Conservation (phyloP, 371 early-diverging fungal genomes). For the Lichtheimia corymbifera region DNA sequence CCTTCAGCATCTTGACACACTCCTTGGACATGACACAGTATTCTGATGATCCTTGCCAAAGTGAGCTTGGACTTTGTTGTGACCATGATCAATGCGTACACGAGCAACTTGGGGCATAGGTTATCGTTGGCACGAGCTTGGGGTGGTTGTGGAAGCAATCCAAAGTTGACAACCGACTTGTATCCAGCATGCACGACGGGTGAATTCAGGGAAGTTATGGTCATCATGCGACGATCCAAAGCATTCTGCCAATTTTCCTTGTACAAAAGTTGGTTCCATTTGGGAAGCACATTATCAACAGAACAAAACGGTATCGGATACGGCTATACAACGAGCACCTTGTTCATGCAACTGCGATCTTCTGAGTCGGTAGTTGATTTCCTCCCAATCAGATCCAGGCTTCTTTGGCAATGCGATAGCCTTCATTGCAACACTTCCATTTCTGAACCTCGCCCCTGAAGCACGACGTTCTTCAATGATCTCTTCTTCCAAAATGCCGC, state of each 20-base stretch:
- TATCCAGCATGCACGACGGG: slow-evolving; percentile 72
- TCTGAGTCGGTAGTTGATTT: slow-evolving; percentile 85
- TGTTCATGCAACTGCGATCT: no score
- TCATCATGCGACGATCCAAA: slow-evolving; percentile 87
- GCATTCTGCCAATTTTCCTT: slow-evolving; percentile 94
- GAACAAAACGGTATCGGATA: slow-evolving; percentile 94
- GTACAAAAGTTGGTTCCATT: slow-evolving; percentile 97
- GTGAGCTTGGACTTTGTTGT: slow-evolving; percentile 84
- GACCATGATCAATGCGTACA: slow-evolving; percentile 95
- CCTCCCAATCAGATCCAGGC: slow-evolving; percentile 90
- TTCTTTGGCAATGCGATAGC: slow-evolving; percentile 82
- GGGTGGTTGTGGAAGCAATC: slow-evolving; percentile 92
- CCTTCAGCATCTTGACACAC: slow-evolving; percentile 85
- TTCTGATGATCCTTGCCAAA: slow-evolving; percentile 93
- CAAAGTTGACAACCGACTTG: slow-evolving; percentile 91
- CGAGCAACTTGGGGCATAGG: slow-evolving; percentile 96
- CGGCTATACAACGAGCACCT: slow-evolving; percentile 98
- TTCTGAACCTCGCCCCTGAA: slow-evolving; percentile 87
- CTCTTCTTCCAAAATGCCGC: slow-evolving; percentile 76
- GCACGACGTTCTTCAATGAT: slow-evolving; percentile 65
- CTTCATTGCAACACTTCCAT: slow-evolving; percentile 86
- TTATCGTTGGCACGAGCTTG: slow-evolving; percentile 79
- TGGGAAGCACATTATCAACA: slow-evolving; percentile 96
- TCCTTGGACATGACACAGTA: slow-evolving; percentile 92
- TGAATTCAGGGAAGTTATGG: slow-evolving; percentile 97